Evolutionary conservation across 1,139 yeast species (phyloP), one percentile per base, ranked within the genome.

Genomic region (Casaregolazyma suthepensis): DNA sequence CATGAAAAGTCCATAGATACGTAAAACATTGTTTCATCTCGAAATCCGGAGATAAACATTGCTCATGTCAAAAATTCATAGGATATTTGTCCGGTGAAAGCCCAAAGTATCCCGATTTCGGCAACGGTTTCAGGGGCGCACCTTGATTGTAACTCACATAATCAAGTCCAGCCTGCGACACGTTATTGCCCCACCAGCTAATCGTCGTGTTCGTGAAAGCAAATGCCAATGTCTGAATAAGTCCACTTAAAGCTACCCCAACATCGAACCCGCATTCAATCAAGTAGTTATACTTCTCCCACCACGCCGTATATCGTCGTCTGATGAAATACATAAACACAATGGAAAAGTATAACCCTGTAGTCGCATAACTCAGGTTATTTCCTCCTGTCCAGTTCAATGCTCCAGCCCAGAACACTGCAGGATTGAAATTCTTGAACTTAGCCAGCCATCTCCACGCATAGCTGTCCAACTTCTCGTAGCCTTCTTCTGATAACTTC

Each of bases 281-380:
- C 15, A 83, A 75, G 63, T 82, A 83, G 62, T 80, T 82, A 68
- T 82, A 83, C 66, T 79, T 81, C 57, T 79, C 82, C 83, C 85
- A 82, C 83, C 85, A 79, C 20, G 73, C 66, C 15, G 73, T 60
- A 61, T 75, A 78, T 56, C 77, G 71, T 58, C 68, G 74, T 59
- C 75, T 79, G 59, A 80, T 67, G 63, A 72, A 70, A 63, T 74
- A 73, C 80, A 80, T 81, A 70, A 82, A 82, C 40, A 72, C 58
- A 54, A 70, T 74, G 5, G 81, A 74, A 29, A 78, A 61, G 58
- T 79, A 78, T 48, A 82, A 63, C 13, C 82, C 82, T 23, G 79
- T 77, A 2, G 64, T 55, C 55, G 69, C 71, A 67, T 81, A 83
- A 68, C 76, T 72, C 57, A 82, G 63, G 65, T 81, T 81, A 75